Conservation (phyloP, 805 yeast species). For the Diddensiella santjacobensis region DNA sequence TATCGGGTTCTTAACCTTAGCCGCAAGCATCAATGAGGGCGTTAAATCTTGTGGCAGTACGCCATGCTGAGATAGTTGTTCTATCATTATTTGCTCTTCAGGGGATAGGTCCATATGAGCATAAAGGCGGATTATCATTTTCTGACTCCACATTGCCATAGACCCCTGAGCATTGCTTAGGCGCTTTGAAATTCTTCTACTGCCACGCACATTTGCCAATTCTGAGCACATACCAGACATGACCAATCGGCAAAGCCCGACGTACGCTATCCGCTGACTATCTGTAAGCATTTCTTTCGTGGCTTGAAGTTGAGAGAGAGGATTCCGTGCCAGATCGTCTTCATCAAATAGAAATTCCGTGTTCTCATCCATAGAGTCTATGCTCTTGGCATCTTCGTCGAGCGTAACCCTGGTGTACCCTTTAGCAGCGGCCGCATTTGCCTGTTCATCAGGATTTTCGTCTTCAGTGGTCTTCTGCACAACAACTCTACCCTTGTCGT, state of each 20-base stretch:
- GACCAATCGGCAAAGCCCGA: constrained; percentile 74
- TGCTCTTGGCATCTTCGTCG: constrained; percentile 74
- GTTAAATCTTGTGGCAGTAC: constrained; percentile 69
- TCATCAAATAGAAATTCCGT: constrained; percentile 56
- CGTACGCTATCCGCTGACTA: constrained; percentile 85
- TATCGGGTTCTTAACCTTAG: constrained; percentile 50
- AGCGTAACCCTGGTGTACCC: constrained; percentile 89
- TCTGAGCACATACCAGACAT: constrained; percentile 78
- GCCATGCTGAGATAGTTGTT: constrained; percentile 78
- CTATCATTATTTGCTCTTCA: constrained; percentile 80
- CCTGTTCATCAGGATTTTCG: constrained; percentile 21
- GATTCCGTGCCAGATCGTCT: constrained; percentile 41
- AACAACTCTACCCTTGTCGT: constrained; percentile 54
- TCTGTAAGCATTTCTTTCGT: constrained; percentile 81
- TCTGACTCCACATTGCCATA: constrained; percentile 80
- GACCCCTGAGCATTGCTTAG: constrained; percentile 68
- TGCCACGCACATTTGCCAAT: constrained; percentile 51
- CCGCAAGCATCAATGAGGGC: constrained; percentile 51
- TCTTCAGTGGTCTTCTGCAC: constrained; percentile 24
- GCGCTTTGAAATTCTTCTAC: constrained; percentile 50
- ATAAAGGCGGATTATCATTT: constrained; percentile 65
- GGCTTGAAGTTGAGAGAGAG: constrained; percentile 66
- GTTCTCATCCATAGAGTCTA: constrained; percentile 46
- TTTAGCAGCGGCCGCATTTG: constrained; percentile 46
- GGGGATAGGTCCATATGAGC: constrained; percentile 71